Evolutionary conservation across 2,329 filamentous ascomycete species (phyloP).

Genomic region (Fusarium sp.): DNA sequence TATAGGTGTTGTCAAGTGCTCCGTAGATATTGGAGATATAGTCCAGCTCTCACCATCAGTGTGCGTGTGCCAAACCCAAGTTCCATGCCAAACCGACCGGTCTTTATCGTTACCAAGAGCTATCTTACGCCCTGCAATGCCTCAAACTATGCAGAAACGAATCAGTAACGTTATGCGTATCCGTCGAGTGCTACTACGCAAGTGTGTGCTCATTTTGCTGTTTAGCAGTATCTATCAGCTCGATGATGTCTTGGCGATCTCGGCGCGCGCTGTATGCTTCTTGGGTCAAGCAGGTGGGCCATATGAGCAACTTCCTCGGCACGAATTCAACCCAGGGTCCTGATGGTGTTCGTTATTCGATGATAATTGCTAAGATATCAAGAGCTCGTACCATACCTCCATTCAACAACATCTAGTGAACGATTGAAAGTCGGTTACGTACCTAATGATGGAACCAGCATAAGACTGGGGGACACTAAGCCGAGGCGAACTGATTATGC

Average conservation of each 20-base stretch:
- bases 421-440: constrained; percentile 1
- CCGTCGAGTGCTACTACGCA: not conserved
- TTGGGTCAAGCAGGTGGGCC: too few species aligned
- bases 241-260: too few species aligned
- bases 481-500: constrained; percentile 36
- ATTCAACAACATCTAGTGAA: constrained; percentile 1
- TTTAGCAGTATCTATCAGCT: not conserved
- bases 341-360: not conserved
- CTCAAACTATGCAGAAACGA: too few species aligned
- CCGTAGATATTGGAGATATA: not conserved
- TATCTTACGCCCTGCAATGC: too few species aligned
- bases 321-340: not conserved
- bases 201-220: not conserved
- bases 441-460: constrained; percentile 21
- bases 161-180: not conserved
- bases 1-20: not conserved
- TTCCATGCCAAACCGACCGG: too few species aligned
- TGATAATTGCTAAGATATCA: too few species aligned
- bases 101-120: too few species aligned
- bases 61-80: not conserved
- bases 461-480: constrained; percentile 17
- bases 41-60: not conserved
- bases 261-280: too few species aligned
- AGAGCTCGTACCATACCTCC: constrained; percentile 2
- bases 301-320: not conserved